Conservation (phyloP, 108 stramenopile genomes). For the Pseudonitzschia delicatissima region DNA sequence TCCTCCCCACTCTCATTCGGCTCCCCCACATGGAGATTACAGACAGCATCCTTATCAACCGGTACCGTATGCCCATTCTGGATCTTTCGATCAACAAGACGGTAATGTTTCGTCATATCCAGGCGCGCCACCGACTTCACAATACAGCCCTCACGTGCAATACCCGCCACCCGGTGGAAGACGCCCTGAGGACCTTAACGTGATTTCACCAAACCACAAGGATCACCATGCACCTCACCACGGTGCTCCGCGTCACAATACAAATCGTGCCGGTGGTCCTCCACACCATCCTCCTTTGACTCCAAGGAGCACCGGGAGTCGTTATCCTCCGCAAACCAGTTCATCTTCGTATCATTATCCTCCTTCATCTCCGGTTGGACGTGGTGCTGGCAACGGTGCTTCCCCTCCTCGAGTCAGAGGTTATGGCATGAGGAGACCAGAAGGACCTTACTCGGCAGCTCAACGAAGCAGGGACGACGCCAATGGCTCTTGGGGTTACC, state of each 20-base stretch:
- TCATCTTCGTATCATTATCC: constrained; percentile 37
- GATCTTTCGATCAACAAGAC: constrained; percentile 48
- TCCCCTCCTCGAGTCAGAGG: constrained; percentile 35
- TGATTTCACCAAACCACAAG: constrained; percentile 55
- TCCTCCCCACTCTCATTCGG: constrained; percentile 14
- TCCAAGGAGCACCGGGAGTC: constrained; percentile 19
- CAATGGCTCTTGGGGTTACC: constrained; percentile 28
- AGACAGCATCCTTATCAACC: constrained; percentile 31
- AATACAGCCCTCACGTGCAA: constrained; percentile 55
- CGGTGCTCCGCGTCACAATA: constrained; percentile 1
- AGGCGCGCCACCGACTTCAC: constrained; percentile 20
- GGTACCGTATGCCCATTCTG: constrained; percentile 34
- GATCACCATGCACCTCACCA: constrained; percentile 3
- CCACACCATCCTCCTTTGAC: constrained; percentile 27
- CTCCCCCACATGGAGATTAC: constrained; percentile 5
- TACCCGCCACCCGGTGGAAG: constrained; percentile 41
- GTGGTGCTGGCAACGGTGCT: constrained; percentile 18
- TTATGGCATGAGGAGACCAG: constrained; percentile 39
- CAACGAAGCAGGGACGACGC: constrained; percentile 19
- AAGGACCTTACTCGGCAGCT: constrained; percentile 43
- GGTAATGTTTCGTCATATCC: constrained; percentile 9
- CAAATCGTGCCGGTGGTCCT: constrained; percentile 1
- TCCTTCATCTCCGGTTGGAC: constrained; percentile 46
- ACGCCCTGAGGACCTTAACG: constrained; percentile 46
- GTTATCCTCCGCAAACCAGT: constrained; percentile 12